Base-by-base conservation (phyloP, 1,139 yeast genomes). In the Lodderomyces theae region DNA sequence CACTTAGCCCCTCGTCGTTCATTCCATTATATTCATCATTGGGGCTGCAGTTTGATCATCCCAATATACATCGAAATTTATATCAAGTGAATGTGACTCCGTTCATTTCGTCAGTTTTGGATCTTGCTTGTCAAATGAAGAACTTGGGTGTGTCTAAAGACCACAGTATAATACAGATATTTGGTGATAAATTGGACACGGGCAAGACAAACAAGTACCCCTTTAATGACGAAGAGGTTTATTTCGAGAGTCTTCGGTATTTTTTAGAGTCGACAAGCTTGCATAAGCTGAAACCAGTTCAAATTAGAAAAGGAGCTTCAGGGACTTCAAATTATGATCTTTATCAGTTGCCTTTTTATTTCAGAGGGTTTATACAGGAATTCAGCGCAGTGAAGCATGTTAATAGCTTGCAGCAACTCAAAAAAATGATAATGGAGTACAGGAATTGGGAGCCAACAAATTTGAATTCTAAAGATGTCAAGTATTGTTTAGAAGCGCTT, bases 41-140 rank as follows among this genome's bases (percentile, higher is more conserved):
- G 39, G 74, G 66, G n/a, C 46, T 63, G 16, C 68, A 72, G 25
- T 57, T 66, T 26, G 48, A 57, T 9, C 86, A 80, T 53, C 80
- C 85, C 1, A 79, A 79, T 49, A 73, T 80, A 13, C 75, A 57
- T 49, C 60, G 84, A 41, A 60, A 69, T 24, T 38, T 73, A 3
- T 61, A 31, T 18, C 21, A 17, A 30, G 30, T 21, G 12, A 35
- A 34, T n/a, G 16, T 33, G 4, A 21, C 21, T 6, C 33, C 41
- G 9, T 46, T 46, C 17, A 46, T 74, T 5, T 47, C 55, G 5
- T 45, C 50, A 2, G 53, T 74, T n/a, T 48, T 72, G 36, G 61
- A 62, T 28, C 56, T 69, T 4, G 54, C 65, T 5, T 52, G 69
- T 28, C 50, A 63, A n/a, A 57, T 67, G 58, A 56, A 57, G 35